Base-by-base conservation (phyloP, 2,329 filamentous ascomycete genomes). In the Fusarium globosum region DNA sequence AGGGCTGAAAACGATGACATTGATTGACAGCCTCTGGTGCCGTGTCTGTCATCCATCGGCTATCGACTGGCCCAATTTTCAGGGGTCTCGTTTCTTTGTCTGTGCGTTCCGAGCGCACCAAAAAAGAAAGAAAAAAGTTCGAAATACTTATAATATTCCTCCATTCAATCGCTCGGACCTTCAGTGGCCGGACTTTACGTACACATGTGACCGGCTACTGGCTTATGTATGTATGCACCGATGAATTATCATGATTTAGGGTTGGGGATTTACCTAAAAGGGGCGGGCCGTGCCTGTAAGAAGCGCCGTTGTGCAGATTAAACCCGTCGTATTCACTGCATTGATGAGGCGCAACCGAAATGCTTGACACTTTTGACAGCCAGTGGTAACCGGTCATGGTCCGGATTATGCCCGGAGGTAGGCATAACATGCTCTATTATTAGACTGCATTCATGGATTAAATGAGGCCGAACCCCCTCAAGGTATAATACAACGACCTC, bases 1-100 rank as follows among this genome's bases (percentile, higher is more conserved):
- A 69, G 67, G 65, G 66, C 65, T 63, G 66, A 63, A 49, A 45
- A 36, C 57, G 33, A 36, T 52, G 48, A 38, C 42, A 55, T 48
- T 66, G 46, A 51, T 65, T 59, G 64, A 56, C 59, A 69, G 30
- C 45, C 28, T 69, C 35, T 59, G 59, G 59, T 56, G n/a, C 52
- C 33, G 35, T 51, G 33, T 43, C 35, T 45, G 51, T 36, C 41
- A 30, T 41, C 35, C 48, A 58, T 65, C 59, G 59, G 65, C 33
- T 58, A 69, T 57, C 59, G 65, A 69, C 26, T 41, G 26, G 41
- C 36, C 43, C 41, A 23, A 35, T 38, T 43, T 45, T 36, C 41
- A 65, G 66, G 65, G 65, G 41, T 59, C 52, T 65, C 45, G 15
- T 48, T 20, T 62, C 36, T 36, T 36, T 45, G 46, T 61, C 56